Conservation (phyloP, 495 filamentous ascomycete species). For the Trypethelium eluteriae region DNA sequence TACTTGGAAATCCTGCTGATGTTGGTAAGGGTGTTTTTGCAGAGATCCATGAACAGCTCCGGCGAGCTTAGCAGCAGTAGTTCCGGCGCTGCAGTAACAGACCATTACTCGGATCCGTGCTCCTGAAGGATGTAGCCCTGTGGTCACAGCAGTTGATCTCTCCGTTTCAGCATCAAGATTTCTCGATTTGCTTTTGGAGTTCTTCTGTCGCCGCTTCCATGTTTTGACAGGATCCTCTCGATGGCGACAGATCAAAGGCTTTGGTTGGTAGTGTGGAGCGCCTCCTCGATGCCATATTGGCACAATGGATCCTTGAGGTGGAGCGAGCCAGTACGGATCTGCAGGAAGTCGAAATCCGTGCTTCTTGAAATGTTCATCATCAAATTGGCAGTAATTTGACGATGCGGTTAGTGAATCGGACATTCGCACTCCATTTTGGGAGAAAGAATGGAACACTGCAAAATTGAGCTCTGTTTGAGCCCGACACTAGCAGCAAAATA, state of each 20-base stretch:
- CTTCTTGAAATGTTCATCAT: conserved; percentile 24
- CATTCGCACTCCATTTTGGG: conserved; percentile 22
- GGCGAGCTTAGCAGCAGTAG: conserved; percentile 26
- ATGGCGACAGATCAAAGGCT: conserved; percentile 29
- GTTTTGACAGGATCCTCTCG: conserved; percentile 28
- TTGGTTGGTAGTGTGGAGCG: conserved; percentile 31
- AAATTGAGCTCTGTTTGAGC: conserved; percentile 30
- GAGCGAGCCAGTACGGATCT: conserved; percentile 32
- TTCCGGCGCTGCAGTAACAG: conserved; percentile 29
- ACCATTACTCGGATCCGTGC: conserved; percentile 8
- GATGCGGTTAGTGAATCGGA: conserved; percentile 28
- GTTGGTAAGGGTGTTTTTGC: background rate
- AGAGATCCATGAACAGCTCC: conserved; percentile 18
- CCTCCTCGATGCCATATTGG: conserved; percentile 32
- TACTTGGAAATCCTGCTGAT: background rate
- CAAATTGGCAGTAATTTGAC: conserved; percentile 27
- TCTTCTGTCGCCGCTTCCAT: conserved; percentile 24
- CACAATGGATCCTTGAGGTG: conserved; percentile 32
- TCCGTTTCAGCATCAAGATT: background rate
- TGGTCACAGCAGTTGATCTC: background rate
- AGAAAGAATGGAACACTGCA: conserved; percentile 29
- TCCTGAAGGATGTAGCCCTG: background rate
- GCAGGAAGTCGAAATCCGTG: conserved; percentile 28
- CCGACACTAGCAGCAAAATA: conserved; percentile 1
- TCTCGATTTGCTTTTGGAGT: background rate